phyloP scores from a whole-genome alignment of 148 eudicot species.

The Diospyros kaki region DNA sequence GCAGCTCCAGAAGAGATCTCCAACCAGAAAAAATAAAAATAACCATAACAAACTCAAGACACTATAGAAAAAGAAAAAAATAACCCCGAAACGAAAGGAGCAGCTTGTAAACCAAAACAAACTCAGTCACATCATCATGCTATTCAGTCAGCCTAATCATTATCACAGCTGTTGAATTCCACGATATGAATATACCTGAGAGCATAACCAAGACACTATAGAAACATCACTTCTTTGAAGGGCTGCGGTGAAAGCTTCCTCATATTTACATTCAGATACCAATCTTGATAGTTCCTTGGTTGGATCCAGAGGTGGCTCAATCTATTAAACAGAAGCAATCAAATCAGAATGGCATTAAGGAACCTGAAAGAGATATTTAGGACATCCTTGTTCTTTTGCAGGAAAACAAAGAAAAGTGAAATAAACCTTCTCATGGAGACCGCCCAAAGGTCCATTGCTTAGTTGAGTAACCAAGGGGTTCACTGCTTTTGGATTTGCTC shows the following conservation, averaged over 20 bases:
- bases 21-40: too few relatives aligned
- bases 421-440: slow-evolving; percentile 76
- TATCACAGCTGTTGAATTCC: neutral
- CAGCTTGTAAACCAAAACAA: neutral
- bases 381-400: neutral
- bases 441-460: slow-evolving; percentile 81
- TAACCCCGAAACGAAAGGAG: neutral
- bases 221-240: slow-evolving; percentile 88
- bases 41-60: too few relatives aligned
- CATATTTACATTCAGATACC: slow-evolving; percentile 74
- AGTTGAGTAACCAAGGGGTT: slow-evolving; percentile 57
- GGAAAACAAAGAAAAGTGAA: slow-evolving; percentile 3
- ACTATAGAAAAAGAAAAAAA: neutral
- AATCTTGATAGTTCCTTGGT: slow-evolving; percentile 78
- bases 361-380: neutral
- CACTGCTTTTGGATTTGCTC: slow-evolving; percentile 60
- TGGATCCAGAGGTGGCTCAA: slow-evolving; percentile 86
- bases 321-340: slow-evolving; percentile 37
- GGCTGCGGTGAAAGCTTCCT: slow-evolving; percentile 92
- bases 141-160: neutral
- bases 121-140: neutral
- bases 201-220: slow-evolving; percentile 94
- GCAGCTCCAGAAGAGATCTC: too few relatives aligned
- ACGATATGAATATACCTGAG: slow-evolving; percentile 55
- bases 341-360: neutral